A percentile compares a stretch with the other conserved stretches of the same genome.
Evolutionary conservation across 768 basidiomycete genomes (phyloP).

Genomic region (Mycena venus): DNA sequence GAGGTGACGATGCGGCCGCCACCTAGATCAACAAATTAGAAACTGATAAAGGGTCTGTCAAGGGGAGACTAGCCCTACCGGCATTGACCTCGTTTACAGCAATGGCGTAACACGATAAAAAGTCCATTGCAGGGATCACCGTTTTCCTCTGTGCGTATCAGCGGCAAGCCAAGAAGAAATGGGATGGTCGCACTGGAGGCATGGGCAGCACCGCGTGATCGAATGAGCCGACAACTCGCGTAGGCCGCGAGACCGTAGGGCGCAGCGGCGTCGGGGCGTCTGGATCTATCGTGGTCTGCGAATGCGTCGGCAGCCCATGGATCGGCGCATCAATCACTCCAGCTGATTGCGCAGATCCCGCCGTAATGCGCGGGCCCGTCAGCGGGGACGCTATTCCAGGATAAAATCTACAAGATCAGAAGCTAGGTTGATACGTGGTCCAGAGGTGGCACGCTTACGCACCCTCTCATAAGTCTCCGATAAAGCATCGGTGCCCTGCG

Average conservation of each 20-base stretch:
- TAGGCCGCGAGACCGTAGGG: slow-evolving; percentile 39
- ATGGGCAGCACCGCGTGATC: slow-evolving; percentile 86
- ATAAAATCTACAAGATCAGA: slow-evolving; percentile 57
- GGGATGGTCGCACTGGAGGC: slow-evolving; percentile 73
- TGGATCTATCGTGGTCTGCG: slow-evolving; percentile 28
- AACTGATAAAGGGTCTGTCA: no score
- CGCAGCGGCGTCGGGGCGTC: slow-evolving; percentile 31
- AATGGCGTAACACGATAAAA: slow-evolving; percentile 93
- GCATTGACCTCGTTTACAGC: slow-evolving; percentile 97
- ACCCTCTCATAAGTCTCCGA: slow-evolving; percentile 92
- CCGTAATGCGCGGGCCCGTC: slow-evolving; percentile 41
- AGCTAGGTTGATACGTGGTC: neutral
- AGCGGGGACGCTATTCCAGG: slow-evolving; percentile 57
- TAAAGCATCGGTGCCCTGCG: slow-evolving; percentile 93
- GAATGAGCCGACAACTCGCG: slow-evolving; percentile 78
- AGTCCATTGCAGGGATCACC: slow-evolving; percentile 93
- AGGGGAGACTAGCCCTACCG: slow-evolving; percentile 63
- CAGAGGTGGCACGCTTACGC: slow-evolving; percentile 28
- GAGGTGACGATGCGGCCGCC: slow-evolving; percentile 88
- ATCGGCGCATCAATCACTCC: slow-evolving; percentile 37
- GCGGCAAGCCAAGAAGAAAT: slow-evolving; percentile 1
- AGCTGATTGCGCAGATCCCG: slow-evolving; percentile 43
- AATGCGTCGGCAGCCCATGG: slow-evolving; percentile 30
- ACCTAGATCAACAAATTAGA: no score
- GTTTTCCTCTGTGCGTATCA: slow-evolving; percentile 72